These are phyloP conservation scores for Yarrowia galli DNA, from an alignment of 1,139 yeast species.

Conservation along the genomic window DNA sequence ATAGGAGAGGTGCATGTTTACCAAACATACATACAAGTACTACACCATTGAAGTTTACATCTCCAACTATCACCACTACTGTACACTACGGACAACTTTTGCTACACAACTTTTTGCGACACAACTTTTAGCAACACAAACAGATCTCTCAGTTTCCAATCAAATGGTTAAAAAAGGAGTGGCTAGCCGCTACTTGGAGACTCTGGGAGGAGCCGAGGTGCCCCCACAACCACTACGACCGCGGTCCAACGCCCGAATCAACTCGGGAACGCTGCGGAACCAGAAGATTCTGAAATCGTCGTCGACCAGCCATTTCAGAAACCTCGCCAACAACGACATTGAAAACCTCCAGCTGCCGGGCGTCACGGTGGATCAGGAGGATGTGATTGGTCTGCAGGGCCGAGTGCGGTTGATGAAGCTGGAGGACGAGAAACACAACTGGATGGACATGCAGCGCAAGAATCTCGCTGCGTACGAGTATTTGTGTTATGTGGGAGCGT, in stretches of 20 bases:
- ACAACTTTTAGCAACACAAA: no score
- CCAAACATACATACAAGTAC: not conserved
- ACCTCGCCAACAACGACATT: constrained; percentile 42
- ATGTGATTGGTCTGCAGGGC: constrained; percentile 52
- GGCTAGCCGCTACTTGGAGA: constrained; percentile 34
- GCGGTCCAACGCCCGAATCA: constrained; percentile 35
- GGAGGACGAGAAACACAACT: constrained; percentile 48
- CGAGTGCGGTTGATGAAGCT: constrained; percentile 50
- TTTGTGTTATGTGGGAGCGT: constrained; percentile 86
- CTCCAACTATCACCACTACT: no score
- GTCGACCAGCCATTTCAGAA: constrained; percentile 45
- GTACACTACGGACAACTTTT: no score
- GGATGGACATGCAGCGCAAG: constrained; percentile 57
- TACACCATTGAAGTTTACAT: no score
- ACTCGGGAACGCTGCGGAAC: constrained; percentile 17
- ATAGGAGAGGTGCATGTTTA: constrained; percentile 24
- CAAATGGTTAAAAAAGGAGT: constrained; percentile 38
- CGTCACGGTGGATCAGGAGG: constrained; percentile 50
- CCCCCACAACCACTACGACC: constrained; percentile 23
- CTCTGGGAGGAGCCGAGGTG: constrained; percentile 22
- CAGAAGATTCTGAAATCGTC: constrained; percentile 30
- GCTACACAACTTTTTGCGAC: no score
- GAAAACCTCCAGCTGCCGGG: constrained; percentile 45
- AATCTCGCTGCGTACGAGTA: constrained; percentile 73
- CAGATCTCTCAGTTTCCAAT: no score